Conservation (phyloP, 169 alveolate species). For the Cryptosporidium viatorum region DNA sequence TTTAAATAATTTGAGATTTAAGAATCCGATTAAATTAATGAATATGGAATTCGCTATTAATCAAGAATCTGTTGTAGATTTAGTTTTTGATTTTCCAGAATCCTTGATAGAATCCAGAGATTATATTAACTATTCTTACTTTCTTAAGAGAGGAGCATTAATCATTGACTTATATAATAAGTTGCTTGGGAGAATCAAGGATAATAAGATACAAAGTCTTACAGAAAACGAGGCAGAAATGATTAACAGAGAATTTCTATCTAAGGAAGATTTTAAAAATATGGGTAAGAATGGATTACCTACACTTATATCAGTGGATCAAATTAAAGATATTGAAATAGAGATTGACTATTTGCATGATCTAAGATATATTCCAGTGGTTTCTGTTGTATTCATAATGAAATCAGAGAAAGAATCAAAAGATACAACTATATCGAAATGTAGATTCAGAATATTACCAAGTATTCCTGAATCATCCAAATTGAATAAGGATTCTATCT, state of each 20-base stretch:
- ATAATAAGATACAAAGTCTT: neutral
- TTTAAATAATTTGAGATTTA: neutral
- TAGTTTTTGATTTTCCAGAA: constrained; percentile 23
- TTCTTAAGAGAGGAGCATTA: constrained; percentile 45
- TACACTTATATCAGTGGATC: neutral
- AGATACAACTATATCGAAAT: neutral
- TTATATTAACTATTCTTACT: constrained; percentile 28
- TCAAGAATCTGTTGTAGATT: neutral
- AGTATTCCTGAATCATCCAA: neutral
- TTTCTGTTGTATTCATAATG: neutral
- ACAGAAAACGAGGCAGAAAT: neutral
- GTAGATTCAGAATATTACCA: constrained; percentile 23
- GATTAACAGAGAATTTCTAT: neutral
- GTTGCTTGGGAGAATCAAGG: neutral
- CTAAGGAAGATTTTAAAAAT: neutral
- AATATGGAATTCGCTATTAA: neutral
- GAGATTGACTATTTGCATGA: constrained; percentile 44
- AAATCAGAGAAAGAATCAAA: neutral
- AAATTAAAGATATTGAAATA: neutral
- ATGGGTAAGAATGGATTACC: neutral
- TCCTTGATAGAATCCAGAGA: constrained; percentile 18
- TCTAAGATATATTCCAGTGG: constrained; percentile 38
- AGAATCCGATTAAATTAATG: neutral
- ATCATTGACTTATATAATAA: constrained; percentile 2
- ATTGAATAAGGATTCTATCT: constrained; percentile 2